Conservation (phyloP, 257 asterid genomes). For the Cynanchum wilfordii region DNA sequence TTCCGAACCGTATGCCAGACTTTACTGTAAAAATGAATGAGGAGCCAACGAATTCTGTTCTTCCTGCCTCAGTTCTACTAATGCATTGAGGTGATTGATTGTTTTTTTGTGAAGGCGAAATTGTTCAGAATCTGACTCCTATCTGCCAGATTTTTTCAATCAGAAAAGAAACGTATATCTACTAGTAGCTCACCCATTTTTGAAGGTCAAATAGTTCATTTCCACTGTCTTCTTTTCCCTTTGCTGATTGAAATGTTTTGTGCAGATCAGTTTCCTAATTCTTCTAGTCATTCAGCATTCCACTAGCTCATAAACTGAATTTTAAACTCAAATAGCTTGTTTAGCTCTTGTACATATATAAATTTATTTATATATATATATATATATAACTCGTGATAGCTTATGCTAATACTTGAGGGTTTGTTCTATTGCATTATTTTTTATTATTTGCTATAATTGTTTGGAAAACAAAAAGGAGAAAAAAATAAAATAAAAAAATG, state of each 20-base stretch:
- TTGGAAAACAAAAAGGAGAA: neutral
- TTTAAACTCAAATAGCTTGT: neutral
- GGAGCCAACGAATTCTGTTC: slow-evolving; percentile 66
- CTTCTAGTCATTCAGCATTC: slow-evolving; percentile 10
- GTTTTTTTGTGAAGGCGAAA: neutral
- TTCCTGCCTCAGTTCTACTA: slow-evolving; percentile 39
- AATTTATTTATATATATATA: neutral
- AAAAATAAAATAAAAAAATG: too few species aligned
- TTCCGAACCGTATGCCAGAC: slow-evolving; percentile 29
- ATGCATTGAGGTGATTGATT: slow-evolving; percentile 31
- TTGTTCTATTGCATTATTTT: neutral
- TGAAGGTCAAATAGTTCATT: neutral
- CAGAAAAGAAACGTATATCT: slow-evolving; percentile 11
- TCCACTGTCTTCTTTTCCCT: neutral
- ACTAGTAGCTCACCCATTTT: slow-evolving; percentile 16
- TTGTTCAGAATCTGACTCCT: neutral
- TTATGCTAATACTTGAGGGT: neutral
- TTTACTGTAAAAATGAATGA: slow-evolving; percentile 56
- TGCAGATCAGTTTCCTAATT: slow-evolving; percentile 13
- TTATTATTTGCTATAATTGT: neutral
- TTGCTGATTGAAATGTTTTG: slow-evolving; percentile 6
- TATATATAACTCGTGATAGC: neutral
- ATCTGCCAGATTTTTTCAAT: neutral
- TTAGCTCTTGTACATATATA: neutral
- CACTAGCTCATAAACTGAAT: neutral